Evolutionary conservation across 805 yeast species (phyloP), one percentile per base, ranked within the genome.

Genomic region (Wickerhamomyces chambardii): DNA sequence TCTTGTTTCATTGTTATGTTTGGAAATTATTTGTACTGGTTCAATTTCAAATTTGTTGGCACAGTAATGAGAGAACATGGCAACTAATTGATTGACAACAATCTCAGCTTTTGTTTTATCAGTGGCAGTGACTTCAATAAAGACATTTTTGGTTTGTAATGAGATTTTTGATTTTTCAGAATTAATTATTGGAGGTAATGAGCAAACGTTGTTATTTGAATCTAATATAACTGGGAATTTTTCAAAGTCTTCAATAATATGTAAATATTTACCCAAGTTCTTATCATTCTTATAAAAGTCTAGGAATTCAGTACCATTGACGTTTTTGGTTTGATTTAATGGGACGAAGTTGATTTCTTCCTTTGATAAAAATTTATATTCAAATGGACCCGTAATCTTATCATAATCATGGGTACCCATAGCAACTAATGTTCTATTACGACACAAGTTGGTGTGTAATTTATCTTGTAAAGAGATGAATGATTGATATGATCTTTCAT

Each of bases 401-500:
- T 85, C 95, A 42, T 81, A 69, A 61, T 92, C 97, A 55, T 92
- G 99, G 36, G 99, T 92, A 51, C 99, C 99, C 72, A 90, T 87
- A 34, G 98, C 97, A 37, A 92, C 98, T 48, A 92, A 73, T 25
- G 95, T 81, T 73, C 99, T 84, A 63, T 90, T 84, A 69, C 99
- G 90, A 63, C 98, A 90, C 53, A 92, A 67, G 59, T 92, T 92
- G 43, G 94, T 68, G 65, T 92, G 99, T 47, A 92, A 70, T 62
- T 92, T 92, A 61, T 92, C 99, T 64, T 92, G 99, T 50, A 92
- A 68, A 21, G 95, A 82, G 52, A 92, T 90, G 69, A 92, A 92
- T 5, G 97, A 89, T 40, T 87, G 94, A 58, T 94, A 92, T 14
- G 84, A 68, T 61, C 95, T 76, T 55, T 80, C 81, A 40, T 82